Conservation (phyloP, 768 basidiomycete species). For the Suillus decipiens region DNA sequence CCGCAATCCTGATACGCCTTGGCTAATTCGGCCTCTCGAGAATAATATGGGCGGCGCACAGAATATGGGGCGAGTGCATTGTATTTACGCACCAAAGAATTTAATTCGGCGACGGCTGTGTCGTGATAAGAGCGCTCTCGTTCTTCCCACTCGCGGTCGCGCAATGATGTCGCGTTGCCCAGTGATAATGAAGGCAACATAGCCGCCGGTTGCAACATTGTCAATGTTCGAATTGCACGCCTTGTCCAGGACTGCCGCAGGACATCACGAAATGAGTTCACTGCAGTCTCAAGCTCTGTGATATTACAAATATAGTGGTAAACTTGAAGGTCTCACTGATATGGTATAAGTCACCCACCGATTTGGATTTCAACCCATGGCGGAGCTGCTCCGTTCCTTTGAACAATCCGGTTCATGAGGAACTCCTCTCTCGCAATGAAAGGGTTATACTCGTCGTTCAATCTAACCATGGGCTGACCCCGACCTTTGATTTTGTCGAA, state of each 20-base stretch:
- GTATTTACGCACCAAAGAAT: slow-evolving; percentile 74
- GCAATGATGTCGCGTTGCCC: slow-evolving; percentile 43
- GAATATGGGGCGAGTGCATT: slow-evolving; percentile 80
- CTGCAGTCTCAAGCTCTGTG: slow-evolving; percentile 66
- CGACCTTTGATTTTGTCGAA: slow-evolving; percentile 76
- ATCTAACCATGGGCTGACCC: slow-evolving; percentile 48
- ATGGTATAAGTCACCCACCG: slow-evolving; percentile 41
- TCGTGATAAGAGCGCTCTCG: slow-evolving; percentile 70
- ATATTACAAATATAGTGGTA: slow-evolving; percentile 11
- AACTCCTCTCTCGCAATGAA: slow-evolving; percentile 78
- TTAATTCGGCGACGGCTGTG: slow-evolving; percentile 67
- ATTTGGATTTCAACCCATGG: slow-evolving; percentile 86
- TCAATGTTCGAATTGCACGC: slow-evolving; percentile 66
- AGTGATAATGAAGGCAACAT: slow-evolving; percentile 38
- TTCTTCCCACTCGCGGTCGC: slow-evolving; percentile 71
- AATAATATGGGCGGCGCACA: slow-evolving; percentile 66
- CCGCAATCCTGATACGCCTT: slow-evolving; percentile 51
- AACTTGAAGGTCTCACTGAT: slow-evolving; percentile 6
- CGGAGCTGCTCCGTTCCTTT: slow-evolving; percentile 78
- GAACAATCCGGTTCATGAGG: slow-evolving; percentile 83
- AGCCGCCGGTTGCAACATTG: slow-evolving; percentile 41
- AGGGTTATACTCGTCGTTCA: slow-evolving; percentile 54
- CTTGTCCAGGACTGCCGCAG: slow-evolving; percentile 74
- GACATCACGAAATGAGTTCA: slow-evolving; percentile 62
- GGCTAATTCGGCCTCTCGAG: slow-evolving; percentile 58